Evolutionary conservation across 371 early-diverging fungal species (phyloP).

Genomic region (Mortierella sp.): DNA sequence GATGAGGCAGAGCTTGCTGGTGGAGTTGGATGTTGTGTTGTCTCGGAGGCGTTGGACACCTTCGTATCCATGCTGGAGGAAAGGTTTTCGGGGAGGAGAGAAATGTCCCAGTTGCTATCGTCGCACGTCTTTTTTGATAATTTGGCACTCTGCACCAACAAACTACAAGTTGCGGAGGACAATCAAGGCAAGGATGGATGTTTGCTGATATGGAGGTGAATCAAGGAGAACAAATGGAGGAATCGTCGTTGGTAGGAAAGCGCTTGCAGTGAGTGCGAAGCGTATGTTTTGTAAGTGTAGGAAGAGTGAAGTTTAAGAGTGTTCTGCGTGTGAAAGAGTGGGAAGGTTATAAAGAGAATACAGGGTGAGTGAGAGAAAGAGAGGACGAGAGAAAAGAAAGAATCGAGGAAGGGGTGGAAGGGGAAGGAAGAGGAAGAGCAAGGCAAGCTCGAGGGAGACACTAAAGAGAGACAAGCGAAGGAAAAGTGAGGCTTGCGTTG

Average conservation of each 20-base stretch:
- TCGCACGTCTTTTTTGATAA: not conserved
- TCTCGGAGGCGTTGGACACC: not conserved
- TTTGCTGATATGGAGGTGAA: not conserved
- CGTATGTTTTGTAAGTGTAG: not conserved
- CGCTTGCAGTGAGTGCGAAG: not conserved
- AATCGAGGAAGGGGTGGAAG: not conserved
- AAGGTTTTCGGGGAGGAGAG: not conserved
- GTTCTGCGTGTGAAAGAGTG: not conserved
- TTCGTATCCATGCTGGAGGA: not conserved
- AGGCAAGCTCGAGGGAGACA: not conserved
- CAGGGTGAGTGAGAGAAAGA: not conserved
- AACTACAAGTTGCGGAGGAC: not conserved
- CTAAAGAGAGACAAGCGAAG: not conserved
- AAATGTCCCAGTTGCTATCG: not conserved
- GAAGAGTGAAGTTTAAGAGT: not conserved
- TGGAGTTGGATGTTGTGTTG: not conserved
- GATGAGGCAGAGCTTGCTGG: conserved; percentile 6
- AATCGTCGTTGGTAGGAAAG: not conserved
- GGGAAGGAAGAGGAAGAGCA: not conserved
- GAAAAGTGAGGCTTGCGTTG: not conserved
- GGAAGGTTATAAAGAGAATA: not conserved
- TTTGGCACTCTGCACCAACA: not conserved
- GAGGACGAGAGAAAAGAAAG: not conserved
- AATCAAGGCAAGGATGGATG: not conserved
- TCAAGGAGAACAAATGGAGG: not conserved